phyloP scores from a whole-genome alignment of 2,329 filamentous ascomycete species.

The Aspergillus novoparasiticus region DNA sequence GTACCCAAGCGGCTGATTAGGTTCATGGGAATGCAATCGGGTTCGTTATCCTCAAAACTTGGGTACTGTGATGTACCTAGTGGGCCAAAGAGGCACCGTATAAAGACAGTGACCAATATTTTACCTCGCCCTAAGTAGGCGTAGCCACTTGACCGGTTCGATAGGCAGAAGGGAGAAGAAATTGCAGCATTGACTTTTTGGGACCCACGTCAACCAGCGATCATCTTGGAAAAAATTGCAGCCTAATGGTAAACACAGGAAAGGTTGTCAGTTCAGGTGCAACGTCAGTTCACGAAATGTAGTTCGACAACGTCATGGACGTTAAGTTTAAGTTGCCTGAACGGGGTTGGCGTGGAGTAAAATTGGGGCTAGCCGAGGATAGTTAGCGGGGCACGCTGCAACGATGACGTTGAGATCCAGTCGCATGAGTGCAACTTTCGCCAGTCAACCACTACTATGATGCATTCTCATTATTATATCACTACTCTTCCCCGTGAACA shows the following conservation, averaged over 20 bases:
- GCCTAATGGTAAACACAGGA: background rate
- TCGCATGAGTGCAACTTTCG: conserved; percentile 4
- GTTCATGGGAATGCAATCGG: background rate
- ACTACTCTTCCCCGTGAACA: conserved; percentile 15
- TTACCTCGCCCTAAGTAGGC: background rate
- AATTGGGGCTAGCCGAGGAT: conserved; percentile 24
- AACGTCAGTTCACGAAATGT: conserved; percentile 26
- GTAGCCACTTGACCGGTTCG: background rate
- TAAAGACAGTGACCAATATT: background rate
- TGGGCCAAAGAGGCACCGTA: background rate
- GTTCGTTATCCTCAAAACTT: background rate
- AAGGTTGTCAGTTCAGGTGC: conserved; percentile 21
- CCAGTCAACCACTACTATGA: conserved; percentile 11
- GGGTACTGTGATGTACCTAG: background rate
- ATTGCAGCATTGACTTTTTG: conserved; percentile 18
- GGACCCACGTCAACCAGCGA: background rate
- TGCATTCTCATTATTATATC: conserved; percentile 32
- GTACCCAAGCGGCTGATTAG: conserved; percentile 51
- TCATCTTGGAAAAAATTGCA: conserved; percentile 1
- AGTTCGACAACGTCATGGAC: conserved; percentile 36
- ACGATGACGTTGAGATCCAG: conserved; percentile 38
- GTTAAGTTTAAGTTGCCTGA: conserved; percentile 16
- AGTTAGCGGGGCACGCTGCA: conserved; percentile 27
- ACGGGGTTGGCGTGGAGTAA: conserved; percentile 20
- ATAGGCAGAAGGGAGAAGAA: background rate